These are phyloP conservation scores for Coccomyxa sp. DNA, from an alignment of 139 green algal species.

Conservation along the genomic window DNA sequence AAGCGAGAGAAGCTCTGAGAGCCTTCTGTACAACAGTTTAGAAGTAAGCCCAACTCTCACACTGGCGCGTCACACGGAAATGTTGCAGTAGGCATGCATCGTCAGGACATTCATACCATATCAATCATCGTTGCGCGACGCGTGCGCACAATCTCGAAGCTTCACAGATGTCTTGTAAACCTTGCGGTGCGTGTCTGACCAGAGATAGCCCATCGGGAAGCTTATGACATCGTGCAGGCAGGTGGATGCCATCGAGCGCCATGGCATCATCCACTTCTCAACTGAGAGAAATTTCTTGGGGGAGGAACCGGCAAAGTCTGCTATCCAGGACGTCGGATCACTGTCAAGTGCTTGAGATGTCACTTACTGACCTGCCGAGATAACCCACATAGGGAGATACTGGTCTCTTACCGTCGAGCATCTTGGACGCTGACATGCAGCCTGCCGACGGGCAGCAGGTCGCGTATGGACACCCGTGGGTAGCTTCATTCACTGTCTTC, in stretches of 20 bases:
- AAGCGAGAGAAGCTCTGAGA: too few species aligned
- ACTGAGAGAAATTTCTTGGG: background rate
- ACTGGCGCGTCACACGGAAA: too few species aligned
- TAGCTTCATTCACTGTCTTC: constrained; percentile 40
- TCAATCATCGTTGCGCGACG: too few species aligned
- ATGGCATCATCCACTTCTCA: background rate
- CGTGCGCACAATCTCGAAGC: background rate
- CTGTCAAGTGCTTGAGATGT: background rate
- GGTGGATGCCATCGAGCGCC: background rate
- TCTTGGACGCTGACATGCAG: background rate
- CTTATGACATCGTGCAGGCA: too few species aligned
- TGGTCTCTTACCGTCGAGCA: too few species aligned
- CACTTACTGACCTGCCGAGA: background rate
- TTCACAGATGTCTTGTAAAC: background rate
- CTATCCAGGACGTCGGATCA: background rate
- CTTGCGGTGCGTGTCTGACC: background rate
- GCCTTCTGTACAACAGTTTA: too few species aligned
- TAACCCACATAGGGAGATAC: background rate
- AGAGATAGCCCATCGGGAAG: too few species aligned
- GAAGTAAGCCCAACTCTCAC: too few species aligned
- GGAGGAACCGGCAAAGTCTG: background rate
- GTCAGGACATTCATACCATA: too few species aligned
- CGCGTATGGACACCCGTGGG: constrained; percentile 37
- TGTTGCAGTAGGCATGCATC: too few species aligned
- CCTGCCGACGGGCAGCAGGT: background rate